These are phyloP conservation scores for Mimosa bimucronata DNA, from an alignment of 306 rosid species.

Conservation along the genomic window DNA sequence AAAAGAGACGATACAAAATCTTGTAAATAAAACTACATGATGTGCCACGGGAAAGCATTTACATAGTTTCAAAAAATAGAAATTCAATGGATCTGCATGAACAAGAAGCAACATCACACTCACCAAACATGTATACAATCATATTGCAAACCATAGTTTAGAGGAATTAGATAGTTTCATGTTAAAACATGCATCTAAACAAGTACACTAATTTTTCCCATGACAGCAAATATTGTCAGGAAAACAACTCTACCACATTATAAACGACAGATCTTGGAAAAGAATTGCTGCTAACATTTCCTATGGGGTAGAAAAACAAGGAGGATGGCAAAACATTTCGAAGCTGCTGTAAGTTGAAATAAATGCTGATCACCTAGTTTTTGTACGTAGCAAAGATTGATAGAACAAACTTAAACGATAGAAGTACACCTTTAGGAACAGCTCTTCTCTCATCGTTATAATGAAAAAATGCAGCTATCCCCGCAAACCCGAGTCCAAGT, in stretches of 20 bases:
- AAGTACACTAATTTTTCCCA: slow-evolving; percentile 1
- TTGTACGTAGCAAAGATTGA: slow-evolving; percentile 6
- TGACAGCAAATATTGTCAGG: slow-evolving; percentile 7
- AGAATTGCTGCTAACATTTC: not conserved
- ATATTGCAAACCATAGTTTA: slow-evolving; percentile 16
- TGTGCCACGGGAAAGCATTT: not conserved
- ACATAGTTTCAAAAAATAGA: not conserved
- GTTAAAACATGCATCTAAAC: not conserved
- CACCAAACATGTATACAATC: not conserved
- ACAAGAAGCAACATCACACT: slow-evolving; percentile 26
- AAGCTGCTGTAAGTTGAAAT: not conserved
- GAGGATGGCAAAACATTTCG: not conserved
- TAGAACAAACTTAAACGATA: not conserved
- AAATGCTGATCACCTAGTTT: not conserved
- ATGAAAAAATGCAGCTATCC: slow-evolving; percentile 66
- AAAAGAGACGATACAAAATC: slow-evolving; percentile 1
- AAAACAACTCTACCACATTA: slow-evolving; percentile 1
- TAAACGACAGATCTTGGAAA: slow-evolving; percentile 4
- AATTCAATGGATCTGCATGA: not conserved
- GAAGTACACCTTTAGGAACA: slow-evolving; percentile 67
- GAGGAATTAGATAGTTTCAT: not conserved
- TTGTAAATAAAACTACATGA: not conserved
- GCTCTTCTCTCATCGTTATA: slow-evolving; percentile 87
- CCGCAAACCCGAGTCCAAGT: slow-evolving; percentile 62
- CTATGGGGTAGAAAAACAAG: slow-evolving; percentile 3